Evolutionary conservation across 2,329 filamentous ascomycete genomes (phyloP), one percentile per base, ranked within the genome.

Genomic region (Myriosclerotinia curreyana): DNA sequence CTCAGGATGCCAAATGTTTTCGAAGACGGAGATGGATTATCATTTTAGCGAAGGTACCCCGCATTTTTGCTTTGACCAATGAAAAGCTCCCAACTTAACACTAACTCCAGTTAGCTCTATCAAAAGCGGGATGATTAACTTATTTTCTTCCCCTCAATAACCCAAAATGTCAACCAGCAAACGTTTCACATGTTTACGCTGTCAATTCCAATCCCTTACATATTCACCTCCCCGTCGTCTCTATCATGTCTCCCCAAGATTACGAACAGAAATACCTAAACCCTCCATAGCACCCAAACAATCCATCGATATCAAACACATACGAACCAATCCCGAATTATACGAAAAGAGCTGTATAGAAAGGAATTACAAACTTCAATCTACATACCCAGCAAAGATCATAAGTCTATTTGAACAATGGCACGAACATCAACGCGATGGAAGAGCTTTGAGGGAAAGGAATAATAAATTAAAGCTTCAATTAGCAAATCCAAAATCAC

Each of bases 331-430:
- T 76, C 86, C 90, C 20, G 85, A 88, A 17, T 82, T 96, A 20
- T 90, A 97, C 80, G 84, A 89, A 70, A 81, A 88, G 69, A 98
- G 96, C 74, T 96, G 91, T 77, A 75, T 89, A 66, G 88, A 92
- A 69, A 87, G 95, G 70, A 97, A 97, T 76, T 97, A 97, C 78
- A 81, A 75, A 65, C 70, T 76, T 34, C 83, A 85, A 68, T 79
- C 82, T 46, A 71, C 76, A 17, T 81, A 86, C 70, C 85, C 87
- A 0, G 75, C 77, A 11, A 81, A 78, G 62, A 89, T 90, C 70
- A 77, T 79, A 61, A 75, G 75, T 11, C 77, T 89, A 11, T 83
- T 84, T 70, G 77, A 78, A n/a, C 75, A 82, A 76, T 86, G 83
- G 81, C 81, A 85, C 70, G 75, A 76, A n/a, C 77, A 86, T 44